Percentiles rank a stretch among this genome's conserved stretches.
Evolutionary conservation across 1,139 yeast species (phyloP).

Genomic region (Taphrina sp.): DNA sequence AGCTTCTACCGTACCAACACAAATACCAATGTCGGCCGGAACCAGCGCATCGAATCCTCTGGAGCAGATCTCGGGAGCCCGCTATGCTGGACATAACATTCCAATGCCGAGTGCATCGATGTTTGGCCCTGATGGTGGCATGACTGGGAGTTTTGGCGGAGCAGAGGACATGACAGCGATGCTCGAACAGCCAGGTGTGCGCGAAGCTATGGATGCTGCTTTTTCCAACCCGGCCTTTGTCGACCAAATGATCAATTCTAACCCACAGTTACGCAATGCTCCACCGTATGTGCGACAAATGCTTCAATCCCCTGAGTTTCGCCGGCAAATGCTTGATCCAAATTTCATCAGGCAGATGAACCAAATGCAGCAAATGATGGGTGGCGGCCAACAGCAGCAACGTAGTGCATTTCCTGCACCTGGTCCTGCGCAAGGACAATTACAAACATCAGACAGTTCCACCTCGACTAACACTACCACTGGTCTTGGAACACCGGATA

Average conservation of each 20-base stretch:
- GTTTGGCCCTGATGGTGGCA: slow-evolving; percentile 95
- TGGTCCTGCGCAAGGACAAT: slow-evolving; percentile 29
- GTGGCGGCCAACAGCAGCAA: slow-evolving; percentile 43
- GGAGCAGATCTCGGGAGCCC: slow-evolving; percentile 89
- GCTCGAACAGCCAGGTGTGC: slow-evolving; percentile 49
- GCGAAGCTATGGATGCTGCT: slow-evolving; percentile 52
- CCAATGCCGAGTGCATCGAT: slow-evolving; percentile 82
- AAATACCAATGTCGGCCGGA: slow-evolving; percentile 74
- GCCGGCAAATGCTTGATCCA: slow-evolving; percentile 65
- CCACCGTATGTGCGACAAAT: slow-evolving; percentile 75
- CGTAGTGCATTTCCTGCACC: slow-evolving; percentile 38
- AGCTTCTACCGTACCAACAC: slow-evolving; percentile 51
- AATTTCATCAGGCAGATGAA: slow-evolving; percentile 68
- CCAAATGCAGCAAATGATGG: slow-evolving; percentile 62
- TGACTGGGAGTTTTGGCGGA: slow-evolving; percentile 51
- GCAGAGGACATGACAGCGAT: slow-evolving; percentile 62
- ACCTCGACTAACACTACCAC: slow-evolving; percentile 40
- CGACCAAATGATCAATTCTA: slow-evolving; percentile 73
- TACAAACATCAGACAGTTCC: slow-evolving; percentile 57
- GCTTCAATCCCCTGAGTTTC: slow-evolving; percentile 78
- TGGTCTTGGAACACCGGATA: slow-evolving; percentile 31
- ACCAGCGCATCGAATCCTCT: slow-evolving; percentile 85
- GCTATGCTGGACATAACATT: slow-evolving; percentile 81
- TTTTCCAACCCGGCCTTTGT: slow-evolving; percentile 78
- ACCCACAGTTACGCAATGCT: slow-evolving; percentile 70